These are phyloP conservation scores for Herpotrichia juniperi DNA, from an alignment of 2,329 filamentous ascomycete genomes.

Conservation along the genomic window DNA sequence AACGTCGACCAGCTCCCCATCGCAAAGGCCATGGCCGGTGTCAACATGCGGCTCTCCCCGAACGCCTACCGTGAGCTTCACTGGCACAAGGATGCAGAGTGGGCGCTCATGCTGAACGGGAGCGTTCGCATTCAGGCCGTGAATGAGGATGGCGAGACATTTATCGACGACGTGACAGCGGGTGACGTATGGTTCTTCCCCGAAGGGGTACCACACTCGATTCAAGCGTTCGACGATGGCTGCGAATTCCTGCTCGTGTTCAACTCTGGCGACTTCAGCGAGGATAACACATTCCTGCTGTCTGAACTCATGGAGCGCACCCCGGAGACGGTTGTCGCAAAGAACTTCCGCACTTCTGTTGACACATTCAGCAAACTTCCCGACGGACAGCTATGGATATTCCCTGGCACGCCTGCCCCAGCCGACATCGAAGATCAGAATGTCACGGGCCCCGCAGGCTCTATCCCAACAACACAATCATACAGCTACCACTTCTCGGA, in stretches of 20 bases:
- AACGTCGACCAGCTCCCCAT: conserved; percentile 46
- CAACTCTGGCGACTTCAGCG: conserved; percentile 63
- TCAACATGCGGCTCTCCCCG: conserved; percentile 49
- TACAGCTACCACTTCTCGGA: conserved; percentile 53
- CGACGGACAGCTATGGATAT: conserved; percentile 50
- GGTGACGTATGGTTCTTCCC: conserved; percentile 47
- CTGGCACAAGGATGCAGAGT: conserved; percentile 64
- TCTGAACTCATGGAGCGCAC: conserved; percentile 58
- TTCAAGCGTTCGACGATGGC: conserved; percentile 61
- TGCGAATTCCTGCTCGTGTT: conserved; percentile 67
- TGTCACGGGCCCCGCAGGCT: conserved; percentile 47
- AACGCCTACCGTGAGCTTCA: conserved; percentile 68
- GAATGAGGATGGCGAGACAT: conserved; percentile 58
- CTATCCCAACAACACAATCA: conserved; percentile 32
- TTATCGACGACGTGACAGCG: conserved; percentile 47
- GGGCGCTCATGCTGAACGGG: conserved; percentile 61
- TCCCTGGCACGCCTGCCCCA: conserved; percentile 47
- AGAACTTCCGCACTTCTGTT: conserved; percentile 49
- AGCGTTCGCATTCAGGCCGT: conserved; percentile 59
- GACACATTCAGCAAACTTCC: conserved; percentile 47
- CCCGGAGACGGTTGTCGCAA: conserved; percentile 49
- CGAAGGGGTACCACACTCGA: conserved; percentile 41
- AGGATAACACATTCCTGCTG: conserved; percentile 65
- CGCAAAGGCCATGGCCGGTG: conserved; percentile 50
- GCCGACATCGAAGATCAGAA: conserved; percentile 50